Base-by-base conservation (phyloP, 2,329 filamentous ascomycete genomes). In the Alternaria triticimaculans region DNA sequence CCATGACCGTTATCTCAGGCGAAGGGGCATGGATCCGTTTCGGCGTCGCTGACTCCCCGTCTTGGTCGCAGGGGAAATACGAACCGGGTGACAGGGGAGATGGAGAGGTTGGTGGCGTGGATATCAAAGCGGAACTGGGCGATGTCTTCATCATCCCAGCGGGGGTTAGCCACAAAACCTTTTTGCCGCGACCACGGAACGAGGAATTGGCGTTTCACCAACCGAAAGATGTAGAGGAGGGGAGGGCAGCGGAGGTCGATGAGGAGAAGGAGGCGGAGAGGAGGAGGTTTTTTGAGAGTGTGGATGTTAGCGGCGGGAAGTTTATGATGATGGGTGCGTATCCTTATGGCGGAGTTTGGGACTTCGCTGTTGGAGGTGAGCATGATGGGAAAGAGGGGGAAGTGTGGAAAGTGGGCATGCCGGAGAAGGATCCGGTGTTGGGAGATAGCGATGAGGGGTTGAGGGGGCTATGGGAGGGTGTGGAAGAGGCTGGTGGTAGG, bases 251-350 rank as follows among this genome's bases (percentile, higher is more conserved):
- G 2, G 64, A 66, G 25, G 60, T 66, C 4, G 58, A 61, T 18
- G 41, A 51, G 5, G 55, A 68, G 76, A 2, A 79, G 80, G 66
- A 75, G 72, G 11, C 75, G 81, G 69, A 71, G 45, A 70, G 75
- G 53, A 70, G 76, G 50, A 67, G 72, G 18, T 80, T 78, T 20
- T 71, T 86, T 61, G 72, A 70, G 6, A 66, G 68, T 2, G 68
- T 84, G 2, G 50, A 78, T 58, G 58, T 85, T 5, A 66, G 72
- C 1, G 84, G 73, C 2, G 84, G 84, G 0, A 64, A 71, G 54
- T 87, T 86, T 66, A 85, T 82, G 55, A 87, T 87, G 86, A 83
- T 88, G 74, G 87, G 87, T 0, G 86, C 85, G 5, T 89, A 89
- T 78, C 85, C 85, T 3, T 69, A 70, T 37, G 80, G 82, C 3